Evolutionary conservation across 2,329 filamentous ascomycete genomes (phyloP), one percentile per base, ranked within the genome.

Genomic region (Fusarium veterinarium): DNA sequence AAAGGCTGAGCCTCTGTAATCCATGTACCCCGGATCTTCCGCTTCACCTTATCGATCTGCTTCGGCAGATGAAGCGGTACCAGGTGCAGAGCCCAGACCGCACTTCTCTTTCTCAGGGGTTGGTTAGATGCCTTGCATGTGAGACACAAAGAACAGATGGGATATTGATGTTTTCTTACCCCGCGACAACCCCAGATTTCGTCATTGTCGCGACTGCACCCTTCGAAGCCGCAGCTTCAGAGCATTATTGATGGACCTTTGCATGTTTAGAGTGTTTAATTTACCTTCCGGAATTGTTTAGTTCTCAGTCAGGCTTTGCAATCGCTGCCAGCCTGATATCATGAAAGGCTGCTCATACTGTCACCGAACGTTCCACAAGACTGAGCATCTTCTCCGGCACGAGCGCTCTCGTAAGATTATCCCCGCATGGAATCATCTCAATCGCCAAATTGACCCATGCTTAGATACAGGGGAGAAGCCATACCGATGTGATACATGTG

Each of bases 381-480:
- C 49, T 19, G 58, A 60, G 49, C 58, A 60, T 31, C 49, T 60
- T 16, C 49, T 56, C 25, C 58, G 58, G 6, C 58, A 60, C 31
- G 48, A 60, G 20, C 58, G 58, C 19, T 38, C 38, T 30, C 58
- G 58, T 60, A 44, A 10, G 58, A 20, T 11, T 19, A 10, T 35
- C 30, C 38, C 30, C 38, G 37, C 31, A 35, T 23, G 20, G 28
- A 25, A 19, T 10, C 6, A 11, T 46, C 12, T 10, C 13, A 33
- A 11, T 25, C 13, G n/a, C 9, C 16, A 33, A 7, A 33, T 3
- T 60, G 30, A 60, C 57, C 28, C 46, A 20, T 28, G 23, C 41
- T 13, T n/a, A 72, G 69, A 72, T 14, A 72, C 69, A 4, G 69
- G 69, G 16, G 69, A 71, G 38, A 72, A 72, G 37, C 69, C 69